Conservation (phyloP, 2,329 filamentous ascomycete species). For the Aspergillus ruber region DNA sequence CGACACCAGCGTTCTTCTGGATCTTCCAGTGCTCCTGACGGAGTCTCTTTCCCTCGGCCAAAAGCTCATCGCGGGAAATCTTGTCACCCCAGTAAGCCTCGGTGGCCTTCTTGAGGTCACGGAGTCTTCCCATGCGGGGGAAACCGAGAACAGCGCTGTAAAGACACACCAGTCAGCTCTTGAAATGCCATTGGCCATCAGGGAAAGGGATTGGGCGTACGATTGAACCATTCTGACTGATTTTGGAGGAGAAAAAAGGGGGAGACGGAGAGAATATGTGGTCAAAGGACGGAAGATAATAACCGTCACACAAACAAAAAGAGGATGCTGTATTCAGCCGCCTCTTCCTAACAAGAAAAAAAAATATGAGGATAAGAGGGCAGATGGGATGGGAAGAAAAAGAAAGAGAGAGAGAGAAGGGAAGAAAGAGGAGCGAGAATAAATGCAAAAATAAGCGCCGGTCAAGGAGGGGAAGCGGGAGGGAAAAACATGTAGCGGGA, state of each 20-base stretch:
- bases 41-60: constrained; percentile 93
- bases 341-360: constrained; percentile 17
- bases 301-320: constrained; percentile 7
- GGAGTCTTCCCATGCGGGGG: constrained; percentile 95
- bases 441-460: constrained; percentile 2
- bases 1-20: constrained; percentile 96
- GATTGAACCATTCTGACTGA: constrained; percentile 54
- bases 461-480: constrained; percentile 1
- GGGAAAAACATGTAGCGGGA: not conserved
- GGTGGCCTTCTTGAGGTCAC: constrained; percentile 99
- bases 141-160: constrained; percentile 79
- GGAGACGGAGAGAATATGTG: constrained; percentile 2
- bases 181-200: not conserved
- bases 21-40: constrained; percentile 98
- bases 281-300: constrained; percentile 3
- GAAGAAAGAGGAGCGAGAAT: constrained; percentile 5
- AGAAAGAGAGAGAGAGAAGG: constrained; percentile 16
- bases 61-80: constrained; percentile 81
- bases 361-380: constrained; percentile 9
- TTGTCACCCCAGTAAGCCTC: constrained; percentile 97
- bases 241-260: constrained; percentile 16
- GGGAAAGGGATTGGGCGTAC: constrained; percentile 31
- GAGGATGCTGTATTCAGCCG: constrained; percentile 16
- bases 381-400: constrained; percentile 17
- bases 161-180: constrained; percentile 2